A percentile compares a stretch with the other conserved stretches of the same genome.
Evolutionary conservation across 441 rosid genomes (phyloP).

Genomic region (Omphalea diandra): DNA sequence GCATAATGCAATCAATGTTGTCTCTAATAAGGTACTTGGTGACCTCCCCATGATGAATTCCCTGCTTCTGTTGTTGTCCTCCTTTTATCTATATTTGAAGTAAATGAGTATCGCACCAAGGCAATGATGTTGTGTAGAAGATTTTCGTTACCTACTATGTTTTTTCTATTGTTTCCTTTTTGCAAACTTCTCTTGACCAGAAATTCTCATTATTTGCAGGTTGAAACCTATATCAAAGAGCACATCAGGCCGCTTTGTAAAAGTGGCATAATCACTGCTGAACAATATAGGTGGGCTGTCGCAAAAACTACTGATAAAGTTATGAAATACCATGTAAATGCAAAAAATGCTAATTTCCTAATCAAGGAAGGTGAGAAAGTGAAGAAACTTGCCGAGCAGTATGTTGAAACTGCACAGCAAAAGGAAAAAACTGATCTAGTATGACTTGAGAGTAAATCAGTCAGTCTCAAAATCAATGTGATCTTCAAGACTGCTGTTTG

Average conservation of each 20-base stretch:
- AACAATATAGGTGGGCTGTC: slow-evolving; percentile 95
- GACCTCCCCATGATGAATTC: not conserved
- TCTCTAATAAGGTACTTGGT: slow-evolving; percentile 65
- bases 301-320: slow-evolving; percentile 85
- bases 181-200: slow-evolving; percentile 14
- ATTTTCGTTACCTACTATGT: not conserved
- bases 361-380: slow-evolving; percentile 98
- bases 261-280: slow-evolving; percentile 79
- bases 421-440: slow-evolving; percentile 43
- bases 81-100: too few relatives aligned
- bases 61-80: not conserved
- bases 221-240: slow-evolving; percentile 94
- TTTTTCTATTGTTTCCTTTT: slow-evolving; percentile 4
- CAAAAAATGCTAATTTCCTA: slow-evolving; percentile 83
- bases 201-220: slow-evolving; percentile 42
- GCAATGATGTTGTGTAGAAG: not conserved
- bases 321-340: slow-evolving; percentile 84
- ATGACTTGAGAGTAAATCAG: not conserved
- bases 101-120: not conserved
- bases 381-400: slow-evolving; percentile 96
- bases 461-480: not conserved
- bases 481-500: not conserved
- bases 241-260: slow-evolving; percentile 95
- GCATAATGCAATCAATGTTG: slow-evolving; percentile 32
- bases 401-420: slow-evolving; percentile 75